These are phyloP conservation scores for Eucalyptus lansdowneana DNA, from an alignment of 345 rosid species.

Conservation along the genomic window DNA sequence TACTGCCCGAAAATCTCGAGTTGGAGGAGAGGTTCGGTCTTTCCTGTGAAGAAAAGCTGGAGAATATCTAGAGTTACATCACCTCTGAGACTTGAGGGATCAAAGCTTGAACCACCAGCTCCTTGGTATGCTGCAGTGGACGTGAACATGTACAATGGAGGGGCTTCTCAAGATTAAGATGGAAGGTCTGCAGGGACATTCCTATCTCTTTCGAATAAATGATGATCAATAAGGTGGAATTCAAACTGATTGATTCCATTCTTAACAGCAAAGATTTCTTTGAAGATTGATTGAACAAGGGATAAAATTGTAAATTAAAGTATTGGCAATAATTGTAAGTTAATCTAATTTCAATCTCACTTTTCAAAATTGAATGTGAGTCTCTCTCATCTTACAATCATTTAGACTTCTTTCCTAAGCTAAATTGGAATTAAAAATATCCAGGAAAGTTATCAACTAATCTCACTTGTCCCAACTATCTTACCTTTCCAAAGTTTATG, in stretches of 20 bases:
- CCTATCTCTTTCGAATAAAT: not conserved
- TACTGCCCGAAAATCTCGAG: not conserved
- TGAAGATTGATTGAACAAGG: not conserved
- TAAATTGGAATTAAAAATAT: not conserved
- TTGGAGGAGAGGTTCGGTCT: not conserved
- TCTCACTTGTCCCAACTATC: not conserved
- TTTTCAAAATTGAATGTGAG: not conserved
- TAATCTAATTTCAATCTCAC: not conserved
- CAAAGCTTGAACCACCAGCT: not conserved
- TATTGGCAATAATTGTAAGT: no score
- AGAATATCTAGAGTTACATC: no score
- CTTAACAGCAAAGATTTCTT: not conserved
- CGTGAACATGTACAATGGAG: not conserved
- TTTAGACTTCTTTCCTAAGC: not conserved
- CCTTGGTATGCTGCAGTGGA: not conserved
- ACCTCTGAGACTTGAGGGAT: no score
- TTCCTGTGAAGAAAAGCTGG: no score
- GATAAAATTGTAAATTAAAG: no score
- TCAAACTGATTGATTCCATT: not conserved
- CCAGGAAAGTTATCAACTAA: not conserved
- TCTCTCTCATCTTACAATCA: not conserved
- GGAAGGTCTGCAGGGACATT: not conserved
- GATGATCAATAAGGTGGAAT: not conserved
- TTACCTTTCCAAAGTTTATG: not conserved
- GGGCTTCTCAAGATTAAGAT: not conserved